Base-by-base conservation (phyloP, 129 eudicot species). In the Centrapalus pauciflorus region DNA sequence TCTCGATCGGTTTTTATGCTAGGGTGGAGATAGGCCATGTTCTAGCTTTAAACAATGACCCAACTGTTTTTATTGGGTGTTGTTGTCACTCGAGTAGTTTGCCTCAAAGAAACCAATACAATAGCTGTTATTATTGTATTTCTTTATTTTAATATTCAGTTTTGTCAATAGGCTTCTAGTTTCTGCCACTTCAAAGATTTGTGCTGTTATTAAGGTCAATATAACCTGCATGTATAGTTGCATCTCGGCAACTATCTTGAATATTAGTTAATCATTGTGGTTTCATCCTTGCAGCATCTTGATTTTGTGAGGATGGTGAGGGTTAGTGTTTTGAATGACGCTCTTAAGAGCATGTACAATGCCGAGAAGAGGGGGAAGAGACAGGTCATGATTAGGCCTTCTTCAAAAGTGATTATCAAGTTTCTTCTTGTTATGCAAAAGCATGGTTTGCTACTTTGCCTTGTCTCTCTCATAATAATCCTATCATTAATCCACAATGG, bases 331-430 rank as follows among this genome's bases (percentile, higher is more conserved):
- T 60, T 86, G 80, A 83, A 86, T 46, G 94, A 86, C 45, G 94
- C 94, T 71, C 89, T 86, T 19, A 84, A 81, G 84, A 81, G 82
- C 86, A 84, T 84, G 90, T 84, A 84, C 86, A 84, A 84, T 75
- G 94, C 94, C 8, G 94, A 86, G 69, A 86, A 86, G 78, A 64
- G 88, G 49, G 94, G 94, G 9, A 86, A 86, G 70, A 78, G 94
- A 51, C 94, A 83, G 82, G 94, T 86, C 72, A 83, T 86, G 88
- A 77, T 86, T 10, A 86, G 94, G 75, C 94, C 94, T 38, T 86
- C 89, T 14, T 86, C 94, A 16, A 86, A 86, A 80, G 94, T 86
- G 35, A 80, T 86, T 71, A 80, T 86, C 74, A 86, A 86, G 77
- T 86, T 86, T 66, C 86, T 86, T 30, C 49, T 82, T 24, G 94